A percentile compares a stretch with the other conserved stretches of the same genome.
phyloP scores from a whole-genome alignment of 75 land plant genomes.

The Adiantum capillusveneris region DNA sequence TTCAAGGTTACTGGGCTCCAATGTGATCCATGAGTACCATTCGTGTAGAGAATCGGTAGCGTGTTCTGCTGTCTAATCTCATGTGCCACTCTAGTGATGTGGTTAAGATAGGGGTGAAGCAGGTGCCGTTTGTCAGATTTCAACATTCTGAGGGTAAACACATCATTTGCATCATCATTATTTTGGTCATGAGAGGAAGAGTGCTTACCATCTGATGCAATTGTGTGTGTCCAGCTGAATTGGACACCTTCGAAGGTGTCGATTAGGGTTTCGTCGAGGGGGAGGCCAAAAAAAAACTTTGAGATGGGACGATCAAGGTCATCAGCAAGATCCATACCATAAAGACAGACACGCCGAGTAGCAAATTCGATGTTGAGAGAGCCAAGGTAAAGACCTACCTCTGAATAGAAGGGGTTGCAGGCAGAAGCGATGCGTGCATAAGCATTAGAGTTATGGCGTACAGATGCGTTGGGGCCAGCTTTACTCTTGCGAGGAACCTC shows the following conservation, averaged over 20 bases:
- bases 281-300: conserved; percentile 14
- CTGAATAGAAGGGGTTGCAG: conserved; percentile 13
- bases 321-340: not conserved
- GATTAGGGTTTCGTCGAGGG: conserved; percentile 30
- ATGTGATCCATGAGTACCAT: conserved; percentile 13
- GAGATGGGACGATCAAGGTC: not conserved
- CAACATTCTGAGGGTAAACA: conserved; percentile 52
- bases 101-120: conserved; percentile 62
- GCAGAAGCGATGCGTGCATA: not conserved
- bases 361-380: conserved; percentile 13
- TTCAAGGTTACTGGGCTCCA: conserved; percentile 58
- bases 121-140: conserved; percentile 46
- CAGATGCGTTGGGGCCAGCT: not conserved
- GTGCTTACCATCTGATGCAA: not conserved
- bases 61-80: conserved; percentile 37
- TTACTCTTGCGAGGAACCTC: conserved; percentile 1
- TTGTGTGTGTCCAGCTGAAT: conserved; percentile 42
- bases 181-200: not conserved
- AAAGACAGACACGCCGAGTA: conserved; percentile 9
- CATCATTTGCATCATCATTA: conserved; percentile 47
- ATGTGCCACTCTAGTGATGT: conserved; percentile 44
- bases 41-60: conserved; percentile 32
- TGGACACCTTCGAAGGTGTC: conserved; percentile 64
- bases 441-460: not conserved
- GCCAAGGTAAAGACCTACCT: conserved; percentile 20